These are phyloP conservation scores for Zea luxurians DNA, from an alignment of 176 grass and related monocot genomes.

Conservation along the genomic window DNA sequence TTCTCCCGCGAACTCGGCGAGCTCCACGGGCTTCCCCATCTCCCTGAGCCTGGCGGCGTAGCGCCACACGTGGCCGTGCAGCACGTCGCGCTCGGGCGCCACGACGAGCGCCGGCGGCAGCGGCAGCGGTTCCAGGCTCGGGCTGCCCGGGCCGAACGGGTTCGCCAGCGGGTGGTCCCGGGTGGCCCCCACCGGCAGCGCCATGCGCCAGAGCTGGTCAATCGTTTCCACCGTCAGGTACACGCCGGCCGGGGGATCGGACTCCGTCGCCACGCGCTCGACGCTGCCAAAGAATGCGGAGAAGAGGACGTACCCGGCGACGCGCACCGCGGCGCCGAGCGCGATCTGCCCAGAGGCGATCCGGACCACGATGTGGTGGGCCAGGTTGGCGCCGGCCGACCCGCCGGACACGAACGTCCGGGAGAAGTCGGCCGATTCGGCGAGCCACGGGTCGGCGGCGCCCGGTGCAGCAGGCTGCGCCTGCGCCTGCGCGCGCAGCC, in stretches of 20 bases:
- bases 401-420: slow-evolving; percentile 37
- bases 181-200: slow-evolving; percentile 52
- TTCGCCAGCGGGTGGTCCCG: slow-evolving; percentile 64
- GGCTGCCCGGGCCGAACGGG: slow-evolving; percentile 59
- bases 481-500: slow-evolving; percentile 10
- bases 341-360: neutral
- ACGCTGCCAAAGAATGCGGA: slow-evolving; percentile 59
- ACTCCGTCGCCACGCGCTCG: slow-evolving; percentile 42
- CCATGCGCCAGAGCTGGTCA: slow-evolving; percentile 62
- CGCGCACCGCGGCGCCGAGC: neutral
- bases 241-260: slow-evolving; percentile 30
- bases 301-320: slow-evolving; percentile 57
- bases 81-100: slow-evolving; percentile 43
- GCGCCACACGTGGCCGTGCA: slow-evolving; percentile 35
- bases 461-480: neutral
- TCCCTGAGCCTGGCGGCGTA: slow-evolving; percentile 54
- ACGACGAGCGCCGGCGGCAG: slow-evolving; percentile 54
- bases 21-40: slow-evolving; percentile 54
- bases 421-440: slow-evolving; percentile 33
- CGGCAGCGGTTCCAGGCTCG: slow-evolving; percentile 29
- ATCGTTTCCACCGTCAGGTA: slow-evolving; percentile 30
- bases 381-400: slow-evolving; percentile 51
- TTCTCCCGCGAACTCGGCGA: slow-evolving; percentile 49
- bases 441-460: slow-evolving; percentile 31
- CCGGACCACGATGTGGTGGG: slow-evolving; percentile 30